Evolutionary conservation across 352 stramenopile species (phyloP), one percentile per base, ranked within the genome.

Genomic region (Pythium oligandrum): DNA sequence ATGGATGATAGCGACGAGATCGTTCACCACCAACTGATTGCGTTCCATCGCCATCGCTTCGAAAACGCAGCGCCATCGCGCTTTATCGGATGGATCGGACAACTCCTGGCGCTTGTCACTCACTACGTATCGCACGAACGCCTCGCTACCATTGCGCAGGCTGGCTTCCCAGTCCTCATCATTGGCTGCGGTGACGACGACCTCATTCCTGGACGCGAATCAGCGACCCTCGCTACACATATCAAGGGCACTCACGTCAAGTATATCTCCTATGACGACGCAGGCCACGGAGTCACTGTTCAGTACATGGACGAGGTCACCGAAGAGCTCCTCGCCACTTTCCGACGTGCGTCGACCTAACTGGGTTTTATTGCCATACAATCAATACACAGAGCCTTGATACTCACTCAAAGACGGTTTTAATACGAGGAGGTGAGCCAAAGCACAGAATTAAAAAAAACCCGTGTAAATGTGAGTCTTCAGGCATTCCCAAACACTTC

Each of bases 21-120:
- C 8, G 64, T 77, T 48, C 54, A 56, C 6, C 73, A 86, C 48
- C 63, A 81, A 43, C 52, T 85, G 40, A 70, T 69, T 40, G 44
- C 61, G 35, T 77, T 78, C 3, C 69, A 82, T 50, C 32, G 57
- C n/a, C 66, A 68, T 1, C 63, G 59, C 5, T 60, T 70, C 12
- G 60, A 52, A 4, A 54, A 57, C 1, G 57, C 61, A 7, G 55
- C 40, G 8, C 44, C 53, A 17, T 64, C 68, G 3, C 58, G 50
- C 17, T 26, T 75, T 9, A 60, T 65, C n/a, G 75, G 73, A 4
- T 53, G 73, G 44, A 17, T 77, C 4, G 65, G 73, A 17, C 76
- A 87, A 56, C 64, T 59, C 6, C 53, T 79, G n/a, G 78, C 78
- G 33, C 71, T 76, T 31, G 55, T 63, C 30, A 75, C 60, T 32